Evolutionary conservation across 495 filamentous ascomycete genomes (phyloP), one percentile per base, ranked within the genome.

Genomic region (Lentithecium fluviatile): DNA sequence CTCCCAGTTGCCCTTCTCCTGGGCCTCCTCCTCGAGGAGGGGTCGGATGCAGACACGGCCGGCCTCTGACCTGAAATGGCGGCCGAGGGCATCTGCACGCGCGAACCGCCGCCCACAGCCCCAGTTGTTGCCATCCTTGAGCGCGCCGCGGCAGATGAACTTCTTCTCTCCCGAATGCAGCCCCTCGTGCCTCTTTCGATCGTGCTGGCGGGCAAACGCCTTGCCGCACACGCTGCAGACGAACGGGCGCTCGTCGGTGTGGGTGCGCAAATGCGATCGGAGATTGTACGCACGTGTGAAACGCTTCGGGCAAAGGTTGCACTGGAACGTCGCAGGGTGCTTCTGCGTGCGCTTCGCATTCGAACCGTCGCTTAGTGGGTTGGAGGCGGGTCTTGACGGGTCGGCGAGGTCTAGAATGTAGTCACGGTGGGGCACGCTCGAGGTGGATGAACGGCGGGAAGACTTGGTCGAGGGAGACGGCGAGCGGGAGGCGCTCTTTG

Each of bases 1-100:
- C 24, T 40, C 49, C 68, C 68, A 70, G 19, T 40, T 45, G 36
- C 63, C 67, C 46, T 69, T 68, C 69, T 96, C 91, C 23, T 62
- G 65, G 10, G 67, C 68, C 49, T 97, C 92, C 71, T 95, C 91
- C 52, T 96, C 95, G 8, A 97, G 79, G 2, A 98, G 78, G 3
- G 94, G 91, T 65, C 95, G 96, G 73, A 98, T 98, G 72, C 94
- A 98, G 43, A 96, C 88, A 5, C 94, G 83, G 10, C 94, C 94
- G 2, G 94, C 95, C 76, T 98, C 94, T 12, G 89, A 93, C 48
- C 94, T 81, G 81, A 98, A 98, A 73, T 98, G 94, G n/a, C 94
- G 85, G 15, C 94, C 94, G 2, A 98, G 78, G 1, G 95, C 94
- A 74, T 98, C 94, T 7, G 94, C 94, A 54, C 94, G 90, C 1